Conservation (phyloP, 495 filamentous ascomycete genomes). For the Chaetomium cochliodes region DNA sequence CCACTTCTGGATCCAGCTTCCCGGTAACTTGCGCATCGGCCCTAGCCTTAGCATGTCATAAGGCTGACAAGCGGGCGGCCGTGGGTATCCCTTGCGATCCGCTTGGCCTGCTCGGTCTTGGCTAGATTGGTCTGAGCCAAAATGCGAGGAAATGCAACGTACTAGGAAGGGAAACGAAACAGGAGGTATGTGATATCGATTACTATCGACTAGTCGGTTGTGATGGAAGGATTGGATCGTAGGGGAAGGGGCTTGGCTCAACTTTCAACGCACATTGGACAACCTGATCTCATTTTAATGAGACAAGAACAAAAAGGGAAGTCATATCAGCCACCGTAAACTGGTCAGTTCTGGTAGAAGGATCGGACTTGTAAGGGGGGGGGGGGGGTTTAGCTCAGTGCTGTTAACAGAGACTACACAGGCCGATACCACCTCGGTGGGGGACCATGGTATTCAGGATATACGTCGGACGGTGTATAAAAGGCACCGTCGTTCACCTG, state of each 20-base stretch:
- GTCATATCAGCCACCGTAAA: neutral
- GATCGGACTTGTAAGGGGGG: neutral
- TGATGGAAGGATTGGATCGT: too few relatives aligned
- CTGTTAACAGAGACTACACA: too few relatives aligned
- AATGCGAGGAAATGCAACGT: neutral
- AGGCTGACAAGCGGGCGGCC: neutral
- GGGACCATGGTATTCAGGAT: too few relatives aligned
- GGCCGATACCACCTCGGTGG: too few relatives aligned
- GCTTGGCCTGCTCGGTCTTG: constrained; percentile 6
- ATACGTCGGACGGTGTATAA: neutral
- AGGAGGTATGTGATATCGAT: too few relatives aligned
- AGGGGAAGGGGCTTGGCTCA: too few relatives aligned
- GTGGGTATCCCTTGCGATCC: neutral
- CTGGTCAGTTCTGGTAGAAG: neutral
- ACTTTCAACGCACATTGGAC: too few relatives aligned
- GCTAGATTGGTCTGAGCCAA: neutral
- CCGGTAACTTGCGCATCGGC: neutral
- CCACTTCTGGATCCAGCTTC: too few relatives aligned
- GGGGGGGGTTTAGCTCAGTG: neutral
- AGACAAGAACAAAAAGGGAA: neutral
- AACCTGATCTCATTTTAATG: too few relatives aligned
- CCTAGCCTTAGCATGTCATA: neutral
- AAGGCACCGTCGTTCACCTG: neutral
- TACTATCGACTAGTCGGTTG: too few relatives aligned
- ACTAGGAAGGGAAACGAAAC: neutral